Conservation (phyloP, 768 basidiomycete genomes). For the Lactifluus subvellereus region DNA sequence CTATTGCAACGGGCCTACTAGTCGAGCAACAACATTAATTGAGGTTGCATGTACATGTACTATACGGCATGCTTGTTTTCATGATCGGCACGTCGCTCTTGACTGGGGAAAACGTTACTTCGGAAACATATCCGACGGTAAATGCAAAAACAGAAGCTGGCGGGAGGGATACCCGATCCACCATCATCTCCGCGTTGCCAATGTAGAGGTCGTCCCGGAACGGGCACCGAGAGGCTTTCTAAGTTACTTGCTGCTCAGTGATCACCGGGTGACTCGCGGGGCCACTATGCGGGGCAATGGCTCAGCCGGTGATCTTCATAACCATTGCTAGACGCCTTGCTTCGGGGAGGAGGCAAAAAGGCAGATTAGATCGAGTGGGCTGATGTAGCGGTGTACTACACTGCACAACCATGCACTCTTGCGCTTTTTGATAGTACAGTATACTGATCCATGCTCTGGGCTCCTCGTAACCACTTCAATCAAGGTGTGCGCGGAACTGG, state of each 20-base stretch:
- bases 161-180: background rate
- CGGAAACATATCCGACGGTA: background rate
- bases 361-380: background rate
- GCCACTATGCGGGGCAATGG: background rate
- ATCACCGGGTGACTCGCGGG: background rate
- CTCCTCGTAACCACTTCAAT: background rate
- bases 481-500: background rate
- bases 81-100: background rate
- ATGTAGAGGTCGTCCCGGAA: background rate
- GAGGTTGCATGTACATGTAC: background rate
- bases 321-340: background rate
- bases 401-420: background rate
- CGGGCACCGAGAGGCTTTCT: conserved; percentile 5
- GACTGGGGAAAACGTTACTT: background rate
- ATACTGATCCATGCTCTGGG: background rate
- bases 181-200: background rate
- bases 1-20: background rate
- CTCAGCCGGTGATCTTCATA: background rate
- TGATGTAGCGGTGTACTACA: background rate
- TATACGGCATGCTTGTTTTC: background rate
- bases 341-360: background rate
- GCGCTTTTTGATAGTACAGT: background rate
- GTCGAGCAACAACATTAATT: background rate
- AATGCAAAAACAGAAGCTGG: background rate
- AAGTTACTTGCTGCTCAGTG: background rate